phyloP scores from a whole-genome alignment of 1,284 basidiomycete species.

The Xanthoconium separans region DNA sequence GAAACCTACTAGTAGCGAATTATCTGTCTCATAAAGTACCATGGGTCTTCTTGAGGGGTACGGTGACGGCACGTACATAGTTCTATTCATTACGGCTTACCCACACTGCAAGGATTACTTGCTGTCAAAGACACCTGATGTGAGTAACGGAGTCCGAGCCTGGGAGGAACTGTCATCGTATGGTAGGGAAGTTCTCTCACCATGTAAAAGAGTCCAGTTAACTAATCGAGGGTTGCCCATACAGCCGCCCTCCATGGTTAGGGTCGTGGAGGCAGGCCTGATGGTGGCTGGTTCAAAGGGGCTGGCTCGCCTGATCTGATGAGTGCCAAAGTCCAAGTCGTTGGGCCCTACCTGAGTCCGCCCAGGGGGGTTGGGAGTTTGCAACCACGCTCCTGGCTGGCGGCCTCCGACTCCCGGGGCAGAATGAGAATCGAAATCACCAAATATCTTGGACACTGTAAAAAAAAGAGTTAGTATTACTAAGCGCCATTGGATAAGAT shows the following conservation, averaged over 20 bases:
- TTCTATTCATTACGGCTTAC: neutral
- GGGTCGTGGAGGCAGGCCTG: neutral
- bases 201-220: neutral
- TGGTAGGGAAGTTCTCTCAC: neutral
- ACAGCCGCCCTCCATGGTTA: neutral
- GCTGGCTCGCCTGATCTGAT: neutral
- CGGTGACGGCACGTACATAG: constrained; percentile 3
- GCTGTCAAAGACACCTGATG: neutral
- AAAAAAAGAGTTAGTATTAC: too few relatives aligned
- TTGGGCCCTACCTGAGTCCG: too few relatives aligned
- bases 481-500: too few relatives aligned
- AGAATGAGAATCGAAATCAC: too few relatives aligned
- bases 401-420: too few relatives aligned
- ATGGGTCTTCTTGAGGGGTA: neutral
- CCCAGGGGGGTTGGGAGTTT: too few relatives aligned
- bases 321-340: too few relatives aligned
- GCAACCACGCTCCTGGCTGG: too few relatives aligned
- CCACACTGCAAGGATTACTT: neutral
- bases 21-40: neutral
- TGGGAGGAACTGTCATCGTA: constrained; percentile 1
- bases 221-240: neutral
- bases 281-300: neutral
- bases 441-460: too few relatives aligned
- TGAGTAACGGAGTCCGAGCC: neutral
- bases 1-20: neutral